Evolutionary conservation across 2,329 filamentous ascomycete species (phyloP).

Genomic region (Pseudogymnoascus sp.): DNA sequence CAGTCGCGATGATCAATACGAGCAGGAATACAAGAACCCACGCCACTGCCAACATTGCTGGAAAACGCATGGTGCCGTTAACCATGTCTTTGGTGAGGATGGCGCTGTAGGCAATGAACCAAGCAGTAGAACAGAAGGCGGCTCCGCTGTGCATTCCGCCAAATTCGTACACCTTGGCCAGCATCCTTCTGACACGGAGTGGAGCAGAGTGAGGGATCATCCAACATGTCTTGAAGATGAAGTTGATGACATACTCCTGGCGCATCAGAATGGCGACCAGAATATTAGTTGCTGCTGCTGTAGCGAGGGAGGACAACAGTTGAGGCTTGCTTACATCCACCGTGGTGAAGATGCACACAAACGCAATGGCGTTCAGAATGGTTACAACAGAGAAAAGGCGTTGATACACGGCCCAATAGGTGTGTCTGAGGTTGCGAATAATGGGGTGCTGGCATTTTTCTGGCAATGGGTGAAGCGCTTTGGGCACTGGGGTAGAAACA

Average conservation of each 20-base stretch:
- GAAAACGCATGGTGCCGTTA: background rate
- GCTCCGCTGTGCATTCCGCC: constrained; percentile 47
- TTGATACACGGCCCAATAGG: constrained; percentile 47
- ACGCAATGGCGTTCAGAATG: constrained; percentile 40
- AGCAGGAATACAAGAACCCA: constrained; percentile 39
- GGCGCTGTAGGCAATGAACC: constrained; percentile 37
- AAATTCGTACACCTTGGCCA: constrained; percentile 46
- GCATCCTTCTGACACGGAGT: constrained; percentile 39
- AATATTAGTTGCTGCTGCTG: constrained; percentile 40
- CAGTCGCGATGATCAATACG: constrained; percentile 39
- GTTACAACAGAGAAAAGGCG: constrained; percentile 48
- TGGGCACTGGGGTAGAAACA: background rate
- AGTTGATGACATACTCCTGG: constrained; percentile 47
- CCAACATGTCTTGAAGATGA: constrained; percentile 39
- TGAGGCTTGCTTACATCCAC: background rate
- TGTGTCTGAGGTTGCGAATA: constrained; percentile 19
- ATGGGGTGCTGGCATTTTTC: background rate
- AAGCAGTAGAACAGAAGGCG: constrained; percentile 40
- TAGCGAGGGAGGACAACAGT: constrained; percentile 11
- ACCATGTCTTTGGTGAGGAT: constrained; percentile 16
- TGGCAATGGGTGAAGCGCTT: background rate
- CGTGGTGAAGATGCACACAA: constrained; percentile 31
- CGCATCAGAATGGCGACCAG: constrained; percentile 43
- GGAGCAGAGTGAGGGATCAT: constrained; percentile 40
- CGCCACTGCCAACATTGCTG: background rate